phyloP scores from a whole-genome alignment of 148 eudicot species.

The Camellia granthamiana region DNA sequence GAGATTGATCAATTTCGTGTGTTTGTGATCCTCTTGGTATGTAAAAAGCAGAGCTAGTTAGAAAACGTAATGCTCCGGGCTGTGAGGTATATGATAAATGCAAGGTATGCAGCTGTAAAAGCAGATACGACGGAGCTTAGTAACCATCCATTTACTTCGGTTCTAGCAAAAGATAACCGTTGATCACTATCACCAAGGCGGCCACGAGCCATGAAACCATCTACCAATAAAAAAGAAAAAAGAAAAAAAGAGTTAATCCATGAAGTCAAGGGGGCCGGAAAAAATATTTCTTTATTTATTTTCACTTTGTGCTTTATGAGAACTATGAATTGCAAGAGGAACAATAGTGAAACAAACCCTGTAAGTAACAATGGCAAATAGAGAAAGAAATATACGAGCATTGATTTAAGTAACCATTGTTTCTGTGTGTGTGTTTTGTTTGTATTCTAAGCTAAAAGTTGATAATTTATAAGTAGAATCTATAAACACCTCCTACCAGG shows the following conservation, averaged over 20 bases:
- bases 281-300: too few relatives aligned
- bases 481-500: too few relatives aligned
- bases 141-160: constrained; percentile 40
- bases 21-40: constrained; percentile 3
- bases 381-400: background rate
- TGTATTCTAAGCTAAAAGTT: background rate
- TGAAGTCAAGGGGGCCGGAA: background rate
- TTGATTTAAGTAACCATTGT: background rate
- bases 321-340: background rate
- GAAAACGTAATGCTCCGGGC: constrained; percentile 27
- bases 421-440: background rate
- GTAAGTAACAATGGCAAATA: background rate
- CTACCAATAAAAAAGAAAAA: constrained; percentile 15
- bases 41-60: constrained; percentile 18
- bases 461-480: too few relatives aligned
- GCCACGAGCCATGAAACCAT: constrained; percentile 56
- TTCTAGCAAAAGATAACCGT: constrained; percentile 58
- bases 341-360: background rate
- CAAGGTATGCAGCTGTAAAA: constrained; percentile 43
- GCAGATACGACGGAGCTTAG: constrained; percentile 21
- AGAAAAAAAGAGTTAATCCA: background rate
- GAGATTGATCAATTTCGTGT: constrained; percentile 11
- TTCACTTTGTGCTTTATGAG: background rate
- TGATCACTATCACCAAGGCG: constrained; percentile 51
- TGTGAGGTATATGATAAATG: constrained; percentile 46